Percentiles rank a stretch among this genome's conserved stretches.
Evolutionary conservation across 495 filamentous ascomycete genomes (phyloP).

Genomic region (Pyrenula massariospora): DNA sequence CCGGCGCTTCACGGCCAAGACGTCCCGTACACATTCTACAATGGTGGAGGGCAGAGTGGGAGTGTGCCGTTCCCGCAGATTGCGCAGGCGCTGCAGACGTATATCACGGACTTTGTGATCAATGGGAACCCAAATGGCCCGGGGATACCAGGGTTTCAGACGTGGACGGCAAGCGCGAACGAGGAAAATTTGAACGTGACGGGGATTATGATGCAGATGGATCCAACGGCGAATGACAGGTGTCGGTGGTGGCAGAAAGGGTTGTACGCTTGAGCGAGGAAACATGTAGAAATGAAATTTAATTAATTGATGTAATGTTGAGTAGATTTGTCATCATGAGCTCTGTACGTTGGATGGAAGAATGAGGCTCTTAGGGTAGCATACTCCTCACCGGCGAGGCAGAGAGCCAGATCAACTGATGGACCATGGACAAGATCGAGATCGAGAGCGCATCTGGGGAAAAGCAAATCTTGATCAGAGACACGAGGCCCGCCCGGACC

Average conservation of each 20-base stretch:
- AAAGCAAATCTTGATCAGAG: too few species aligned
- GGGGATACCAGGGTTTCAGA: slow-evolving; percentile 22
- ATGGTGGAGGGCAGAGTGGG: slow-evolving; percentile 26
- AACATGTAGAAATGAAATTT: too few species aligned
- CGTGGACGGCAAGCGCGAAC: slow-evolving; percentile 23
- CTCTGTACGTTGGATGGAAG: background rate
- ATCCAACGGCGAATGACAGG: slow-evolving; percentile 31
- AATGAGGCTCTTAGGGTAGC: background rate
- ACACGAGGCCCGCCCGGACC: too few species aligned
- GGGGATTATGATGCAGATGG: slow-evolving; percentile 25
- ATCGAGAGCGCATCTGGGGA: background rate
- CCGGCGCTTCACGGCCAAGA: slow-evolving; percentile 46
- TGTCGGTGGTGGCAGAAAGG: slow-evolving; percentile 23
- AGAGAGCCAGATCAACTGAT: background rate
- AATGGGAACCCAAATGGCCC: slow-evolving; percentile 31
- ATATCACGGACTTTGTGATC: slow-evolving; percentile 43
- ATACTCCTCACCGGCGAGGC: background rate
- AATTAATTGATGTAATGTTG: too few species aligned
- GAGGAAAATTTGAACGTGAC: slow-evolving; percentile 29
- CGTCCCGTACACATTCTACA: slow-evolving; percentile 53
- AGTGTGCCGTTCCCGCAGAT: slow-evolving; percentile 26
- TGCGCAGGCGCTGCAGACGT: slow-evolving; percentile 46
- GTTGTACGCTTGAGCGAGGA: background rate
- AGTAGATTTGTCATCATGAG: background rate
- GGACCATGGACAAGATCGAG: background rate